These are phyloP conservation scores for Metarhizium brunneum DNA, from an alignment of 2,329 filamentous ascomycete species.

Conservation along the genomic window DNA sequence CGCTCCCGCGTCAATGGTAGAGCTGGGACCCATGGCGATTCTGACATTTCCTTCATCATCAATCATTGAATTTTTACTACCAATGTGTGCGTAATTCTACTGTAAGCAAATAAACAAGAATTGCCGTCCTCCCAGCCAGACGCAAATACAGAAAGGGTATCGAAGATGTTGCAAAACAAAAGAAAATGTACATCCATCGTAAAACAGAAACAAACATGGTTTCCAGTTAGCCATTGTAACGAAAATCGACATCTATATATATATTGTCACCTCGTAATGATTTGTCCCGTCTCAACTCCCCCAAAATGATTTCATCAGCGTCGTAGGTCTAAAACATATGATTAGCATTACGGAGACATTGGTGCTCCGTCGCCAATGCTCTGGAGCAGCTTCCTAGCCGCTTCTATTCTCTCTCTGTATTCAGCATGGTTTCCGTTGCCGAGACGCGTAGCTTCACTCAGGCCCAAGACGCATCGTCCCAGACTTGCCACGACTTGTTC, in stretches of 20 bases:
- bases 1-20: no score
- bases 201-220: neutral
- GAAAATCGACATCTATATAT: neutral
- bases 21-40: no score
- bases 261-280: neutral
- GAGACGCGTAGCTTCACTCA: constrained; percentile 44
- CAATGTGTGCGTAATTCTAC: neutral
- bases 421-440: constrained; percentile 52
- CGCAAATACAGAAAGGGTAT: constrained; percentile 16
- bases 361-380: neutral
- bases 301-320: neutral
- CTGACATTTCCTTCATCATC: no score
- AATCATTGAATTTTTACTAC: neutral
- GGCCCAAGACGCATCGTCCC: constrained; percentile 48
- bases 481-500: constrained; percentile 51
- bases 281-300: neutral
- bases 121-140: neutral
- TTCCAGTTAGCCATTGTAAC: neutral
- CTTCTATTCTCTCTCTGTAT: constrained; percentile 64
- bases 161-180: constrained; percentile 7
- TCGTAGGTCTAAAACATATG: neutral
- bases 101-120: neutral
- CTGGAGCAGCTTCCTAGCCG: constrained; percentile 64
- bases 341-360: neutral
- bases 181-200: neutral